phyloP scores from a whole-genome alignment of 805 yeast genomes.

The Metschnikowia picachoensis region DNA sequence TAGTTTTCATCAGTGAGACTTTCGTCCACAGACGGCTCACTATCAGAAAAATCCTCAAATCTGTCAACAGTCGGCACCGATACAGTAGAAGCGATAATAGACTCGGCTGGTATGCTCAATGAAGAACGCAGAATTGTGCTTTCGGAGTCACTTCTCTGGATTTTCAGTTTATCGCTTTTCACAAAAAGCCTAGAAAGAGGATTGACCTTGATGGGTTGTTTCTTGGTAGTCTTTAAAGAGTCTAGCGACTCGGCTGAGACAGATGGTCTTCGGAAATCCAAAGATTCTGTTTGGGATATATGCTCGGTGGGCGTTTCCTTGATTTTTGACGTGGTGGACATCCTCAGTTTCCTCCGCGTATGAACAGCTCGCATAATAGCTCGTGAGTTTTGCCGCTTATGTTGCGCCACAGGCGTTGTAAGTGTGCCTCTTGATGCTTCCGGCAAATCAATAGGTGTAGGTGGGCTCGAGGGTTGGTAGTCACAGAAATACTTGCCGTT shows the following conservation, averaged over 20 bases:
- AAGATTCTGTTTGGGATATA: background rate
- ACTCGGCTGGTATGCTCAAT: background rate
- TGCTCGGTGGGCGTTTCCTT: conserved; percentile 3
- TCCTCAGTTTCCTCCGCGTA: conserved; percentile 7
- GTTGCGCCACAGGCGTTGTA: background rate
- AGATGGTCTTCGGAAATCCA: conserved; percentile 4
- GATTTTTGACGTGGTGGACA: background rate
- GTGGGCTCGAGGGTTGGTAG: conserved; percentile 15
- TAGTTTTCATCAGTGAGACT: conserved; percentile 3
- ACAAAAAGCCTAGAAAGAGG: conserved; percentile 15
- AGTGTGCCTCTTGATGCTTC: background rate
- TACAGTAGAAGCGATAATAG: background rate
- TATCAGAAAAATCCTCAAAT: background rate
- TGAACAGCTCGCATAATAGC: conserved; percentile 5
- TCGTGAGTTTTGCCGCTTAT: conserved; percentile 11
- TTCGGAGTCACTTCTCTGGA: conserved; percentile 7
- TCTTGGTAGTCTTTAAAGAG: background rate
- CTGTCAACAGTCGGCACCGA: conserved; percentile 2
- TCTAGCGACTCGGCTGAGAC: background rate
- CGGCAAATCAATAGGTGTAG: conserved; percentile 16
- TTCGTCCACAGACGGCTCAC: background rate
- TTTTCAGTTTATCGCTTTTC: conserved; percentile 6
- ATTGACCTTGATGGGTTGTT: conserved; percentile 6
- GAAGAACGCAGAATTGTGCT: conserved; percentile 11
- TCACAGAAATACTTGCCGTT: conserved; percentile 8